Percentiles rank a stretch among this genome's conserved stretches.
Evolutionary conservation across 345 rosid genomes (phyloP).

Genomic region (Salix viminalis): DNA sequence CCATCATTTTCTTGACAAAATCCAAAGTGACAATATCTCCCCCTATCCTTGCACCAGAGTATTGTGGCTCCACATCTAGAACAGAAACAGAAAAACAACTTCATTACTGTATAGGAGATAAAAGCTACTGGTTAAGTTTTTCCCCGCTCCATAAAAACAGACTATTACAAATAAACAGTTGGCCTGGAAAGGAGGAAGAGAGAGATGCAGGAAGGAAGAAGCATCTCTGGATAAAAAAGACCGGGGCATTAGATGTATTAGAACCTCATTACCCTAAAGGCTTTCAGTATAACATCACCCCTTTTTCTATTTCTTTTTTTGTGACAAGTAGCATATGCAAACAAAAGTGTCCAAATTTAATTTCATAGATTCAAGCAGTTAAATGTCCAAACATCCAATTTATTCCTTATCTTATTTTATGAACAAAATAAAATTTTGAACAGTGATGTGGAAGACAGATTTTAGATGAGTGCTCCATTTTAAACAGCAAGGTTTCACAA

Average conservation of each 20-base stretch:
- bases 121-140: not conserved
- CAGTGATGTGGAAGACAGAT: too few species aligned
- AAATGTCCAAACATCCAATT: too few species aligned
- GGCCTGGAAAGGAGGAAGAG: not conserved
- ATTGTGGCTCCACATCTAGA: constrained; percentile 96
- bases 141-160: not conserved
- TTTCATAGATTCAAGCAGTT: too few species aligned
- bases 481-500: too few species aligned
- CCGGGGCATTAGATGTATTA: too few species aligned
- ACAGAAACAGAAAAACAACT: constrained; percentile 17
- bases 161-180: too few species aligned
- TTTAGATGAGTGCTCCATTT: too few species aligned
- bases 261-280: not conserved
- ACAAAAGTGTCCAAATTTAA: too few species aligned
- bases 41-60: constrained; percentile 86
- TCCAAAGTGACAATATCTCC: constrained; percentile 82
- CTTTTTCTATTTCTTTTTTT: too few species aligned
- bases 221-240: not conserved
- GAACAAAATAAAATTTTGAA: too few species aligned
- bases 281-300: not conserved
- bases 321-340: too few species aligned
- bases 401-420: too few species aligned
- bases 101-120: constrained; percentile 5
- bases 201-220: not conserved
- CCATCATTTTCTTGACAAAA: constrained; percentile 92